phyloP scores from a whole-genome alignment of 768 basidiomycete genomes.

The Hygrophorus russula region DNA sequence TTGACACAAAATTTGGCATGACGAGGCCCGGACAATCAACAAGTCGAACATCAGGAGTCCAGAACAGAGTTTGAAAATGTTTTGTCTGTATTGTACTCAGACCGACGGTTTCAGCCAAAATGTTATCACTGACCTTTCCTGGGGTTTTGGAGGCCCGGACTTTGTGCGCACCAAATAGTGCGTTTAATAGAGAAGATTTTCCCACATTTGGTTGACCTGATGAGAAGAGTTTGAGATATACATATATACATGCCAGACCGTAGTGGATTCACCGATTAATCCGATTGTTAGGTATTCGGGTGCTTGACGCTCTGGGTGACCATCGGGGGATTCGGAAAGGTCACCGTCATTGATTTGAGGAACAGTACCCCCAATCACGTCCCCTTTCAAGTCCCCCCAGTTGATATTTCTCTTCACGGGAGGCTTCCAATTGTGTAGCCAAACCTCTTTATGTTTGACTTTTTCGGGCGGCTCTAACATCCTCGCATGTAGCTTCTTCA shows the following conservation, averaged over 20 bases:
- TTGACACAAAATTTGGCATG: conserved; percentile 71
- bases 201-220: conserved; percentile 92
- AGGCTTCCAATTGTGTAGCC: conserved; percentile 52
- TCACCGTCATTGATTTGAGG: conserved; percentile 21
- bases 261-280: conserved; percentile 46
- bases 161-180: conserved; percentile 68
- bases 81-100: conserved; percentile 49
- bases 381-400: conserved; percentile 51
- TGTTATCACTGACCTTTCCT: conserved; percentile 48
- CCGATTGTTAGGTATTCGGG: conserved; percentile 68
- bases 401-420: conserved; percentile 54
- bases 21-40: conserved; percentile 96
- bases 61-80: conserved; percentile 90
- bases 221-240: not conserved
- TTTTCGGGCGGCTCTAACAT: conserved; percentile 58
- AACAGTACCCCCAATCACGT: conserved; percentile 25
- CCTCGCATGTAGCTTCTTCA: conserved; percentile 55
- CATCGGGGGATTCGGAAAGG: not conserved
- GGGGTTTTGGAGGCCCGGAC: conserved; percentile 81
- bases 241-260: not conserved
- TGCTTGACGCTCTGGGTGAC: conserved; percentile 18
- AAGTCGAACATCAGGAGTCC: conserved; percentile 76
- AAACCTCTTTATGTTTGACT: conserved; percentile 24
- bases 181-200: conserved; percentile 87
- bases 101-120: too few relatives aligned